Conservation (phyloP, 2,329 filamentous ascomycete species). For the Elsinoe australis region DNA sequence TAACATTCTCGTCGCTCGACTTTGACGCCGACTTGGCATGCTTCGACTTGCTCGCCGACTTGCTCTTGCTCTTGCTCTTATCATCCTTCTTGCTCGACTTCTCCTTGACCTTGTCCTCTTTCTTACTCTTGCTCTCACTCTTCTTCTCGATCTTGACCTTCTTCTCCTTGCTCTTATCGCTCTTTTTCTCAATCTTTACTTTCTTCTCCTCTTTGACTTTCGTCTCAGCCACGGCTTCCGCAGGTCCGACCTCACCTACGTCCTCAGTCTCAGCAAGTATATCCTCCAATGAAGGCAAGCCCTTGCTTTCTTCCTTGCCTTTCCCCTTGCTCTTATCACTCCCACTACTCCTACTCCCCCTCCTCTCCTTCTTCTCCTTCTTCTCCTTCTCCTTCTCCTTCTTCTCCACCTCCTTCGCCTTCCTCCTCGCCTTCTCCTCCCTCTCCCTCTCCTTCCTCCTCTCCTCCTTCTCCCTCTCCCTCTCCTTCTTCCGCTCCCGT, state of each 20-base stretch:
- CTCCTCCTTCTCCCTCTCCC: background rate
- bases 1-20: background rate
- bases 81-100: conserved; percentile 1
- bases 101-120: background rate
- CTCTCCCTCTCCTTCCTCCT: conserved; percentile 6
- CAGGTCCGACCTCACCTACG: too few relatives aligned
- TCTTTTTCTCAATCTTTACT: background rate
- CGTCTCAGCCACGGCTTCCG: background rate
- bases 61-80: conserved; percentile 6
- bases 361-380: conserved; percentile 6
- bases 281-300: too few relatives aligned
- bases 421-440: background rate
- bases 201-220: background rate
- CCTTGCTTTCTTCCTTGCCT: conserved; percentile 1
- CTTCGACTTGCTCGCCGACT: conserved; percentile 1
- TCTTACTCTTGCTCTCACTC: background rate
- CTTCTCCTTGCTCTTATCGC: background rate
- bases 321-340: background rate
- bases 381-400: background rate
- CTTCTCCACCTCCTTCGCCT: background rate
- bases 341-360: background rate
- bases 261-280: too few relatives aligned
- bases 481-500: background rate
- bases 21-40: background rate
- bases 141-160: background rate